Conservation (phyloP, 1,284 basidiomycete genomes). For the Malassezia dermatis region DNA sequence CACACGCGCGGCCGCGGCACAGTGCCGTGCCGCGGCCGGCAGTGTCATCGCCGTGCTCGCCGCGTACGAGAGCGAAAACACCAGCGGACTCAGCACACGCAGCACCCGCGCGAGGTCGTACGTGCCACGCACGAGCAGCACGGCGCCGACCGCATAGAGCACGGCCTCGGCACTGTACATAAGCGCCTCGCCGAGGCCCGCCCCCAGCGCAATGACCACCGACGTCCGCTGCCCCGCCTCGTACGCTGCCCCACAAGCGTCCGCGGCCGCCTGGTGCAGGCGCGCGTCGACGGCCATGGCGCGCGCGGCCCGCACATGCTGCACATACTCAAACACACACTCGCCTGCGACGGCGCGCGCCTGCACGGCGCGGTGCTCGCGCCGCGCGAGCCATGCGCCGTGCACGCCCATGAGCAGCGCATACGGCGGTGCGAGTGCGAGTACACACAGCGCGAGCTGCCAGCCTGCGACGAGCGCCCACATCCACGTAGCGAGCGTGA, state of each 20-base stretch:
- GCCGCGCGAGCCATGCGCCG: slow-evolving; percentile 59
- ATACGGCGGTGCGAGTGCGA: slow-evolving; percentile 78
- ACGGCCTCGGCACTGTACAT: slow-evolving; percentile 68
- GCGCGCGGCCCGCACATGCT: slow-evolving; percentile 74
- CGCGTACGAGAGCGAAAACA: slow-evolving; percentile 85
- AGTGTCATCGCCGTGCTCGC: slow-evolving; percentile 64
- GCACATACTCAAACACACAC: slow-evolving; percentile 74
- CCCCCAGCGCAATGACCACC: slow-evolving; percentile 65
- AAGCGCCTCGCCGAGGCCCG: slow-evolving; percentile 66
- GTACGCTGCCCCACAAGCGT: slow-evolving; percentile 58
- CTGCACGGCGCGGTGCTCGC: slow-evolving; percentile 69
- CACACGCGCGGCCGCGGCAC: not conserved
- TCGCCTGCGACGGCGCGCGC: slow-evolving; percentile 73
- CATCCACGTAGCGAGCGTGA: slow-evolving; percentile 69
- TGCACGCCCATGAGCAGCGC: slow-evolving; percentile 63
- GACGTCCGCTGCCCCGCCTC: slow-evolving; percentile 64
- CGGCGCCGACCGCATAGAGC: slow-evolving; percentile 76
- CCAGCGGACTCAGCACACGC: slow-evolving; percentile 75
- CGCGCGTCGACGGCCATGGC: slow-evolving; percentile 70
- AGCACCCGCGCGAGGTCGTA: slow-evolving; percentile 81
- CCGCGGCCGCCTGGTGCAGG: slow-evolving; percentile 1
- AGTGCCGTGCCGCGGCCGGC: slow-evolving; percentile 29
- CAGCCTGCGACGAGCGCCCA: slow-evolving; percentile 83
- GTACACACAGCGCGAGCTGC: slow-evolving; percentile 82
- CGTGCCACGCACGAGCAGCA: slow-evolving; percentile 66